Evolutionary conservation across 495 filamentous ascomycete genomes (phyloP).

Genomic region (Xylaria acuta): DNA sequence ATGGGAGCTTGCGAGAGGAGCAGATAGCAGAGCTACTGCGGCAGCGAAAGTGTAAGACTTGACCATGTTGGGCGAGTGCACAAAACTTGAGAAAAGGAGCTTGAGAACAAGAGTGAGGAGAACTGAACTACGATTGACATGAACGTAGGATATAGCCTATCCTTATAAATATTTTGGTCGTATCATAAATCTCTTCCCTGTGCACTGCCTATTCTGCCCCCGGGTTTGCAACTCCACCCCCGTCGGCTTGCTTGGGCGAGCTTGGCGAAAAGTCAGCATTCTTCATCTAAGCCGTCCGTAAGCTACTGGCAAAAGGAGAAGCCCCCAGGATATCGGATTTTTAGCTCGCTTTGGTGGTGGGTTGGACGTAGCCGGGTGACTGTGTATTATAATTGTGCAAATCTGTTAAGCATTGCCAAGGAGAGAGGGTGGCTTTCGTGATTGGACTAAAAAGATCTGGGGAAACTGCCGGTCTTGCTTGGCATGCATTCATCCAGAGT

Average conservation of each 20-base stretch:
- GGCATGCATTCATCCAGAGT: constrained; percentile 27
- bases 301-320: neutral
- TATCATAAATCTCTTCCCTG: neutral
- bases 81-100: neutral
- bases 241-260: neutral
- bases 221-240: neutral
- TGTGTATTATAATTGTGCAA: neutral
- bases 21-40: constrained; percentile 33
- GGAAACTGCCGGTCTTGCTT: constrained; percentile 34
- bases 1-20: constrained; percentile 42
- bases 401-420: constrained; percentile 26
- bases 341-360: neutral
- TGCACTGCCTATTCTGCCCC: neutral
- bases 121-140: neutral
- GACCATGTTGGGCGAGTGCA: constrained; percentile 35
- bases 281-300: neutral
- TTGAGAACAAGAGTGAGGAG: neutral
- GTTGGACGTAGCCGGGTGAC: constrained; percentile 22
- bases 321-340: neutral
- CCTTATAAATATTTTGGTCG: neutral
- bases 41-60: constrained; percentile 38
- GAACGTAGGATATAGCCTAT: neutral
- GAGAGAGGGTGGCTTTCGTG: constrained; percentile 12
- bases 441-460: constrained; percentile 30
- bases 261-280: neutral